Base-by-base conservation (phyloP, 208 protist species). In the Leishmania guyanensis region DNA sequence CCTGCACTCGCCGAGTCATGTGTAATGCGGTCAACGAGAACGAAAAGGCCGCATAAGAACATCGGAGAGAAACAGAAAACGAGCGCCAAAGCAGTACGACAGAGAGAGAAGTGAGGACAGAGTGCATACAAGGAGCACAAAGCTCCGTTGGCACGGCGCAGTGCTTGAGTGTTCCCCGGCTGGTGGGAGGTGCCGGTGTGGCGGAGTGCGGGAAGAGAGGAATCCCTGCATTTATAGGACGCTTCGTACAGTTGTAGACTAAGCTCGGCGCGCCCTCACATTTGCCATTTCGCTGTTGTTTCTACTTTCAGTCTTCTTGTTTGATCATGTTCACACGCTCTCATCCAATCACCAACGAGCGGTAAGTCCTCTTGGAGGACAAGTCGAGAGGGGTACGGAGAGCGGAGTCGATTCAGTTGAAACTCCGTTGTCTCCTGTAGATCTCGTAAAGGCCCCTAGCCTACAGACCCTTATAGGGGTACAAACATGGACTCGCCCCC, bases 241-340 rank as follows among this genome's bases (percentile, higher is more conserved):
- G 20, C 62, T 12, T 68, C 9, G 29, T 14, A 68, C 3, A 20
- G 29, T 8, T 39, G 14, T 14, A 68, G 12, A n/a, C 62, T 8
- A 68, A 12, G 0, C 29, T 39, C 62, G 39, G 12, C 14, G 29
- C 62, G 39, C 62, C 62, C 3, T 68, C 62, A 68, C 62, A 29
- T 29, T 39, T 39, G 26, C 29, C 4, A 20, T 68, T 68, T 39
- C 4, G 8, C 29, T 68, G 3, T 0, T 29, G 29, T 4, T n/a
- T 29, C 43, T 51, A 48, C 33, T 74, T 78, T 50, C 74, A 29
- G 51, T 65, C 26, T 74, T n/a, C 22, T 64, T 77, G 29, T 77
- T 56, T 43, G 20, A 48, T 10, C 22, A 65, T 16, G 51, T 26
- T n/a, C 51, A 1, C 51, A 48, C 51, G 39, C 39, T 12, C 36